Conservation (phyloP, 176 grass and related monocot genomes). For the Oryza meridionalis region DNA sequence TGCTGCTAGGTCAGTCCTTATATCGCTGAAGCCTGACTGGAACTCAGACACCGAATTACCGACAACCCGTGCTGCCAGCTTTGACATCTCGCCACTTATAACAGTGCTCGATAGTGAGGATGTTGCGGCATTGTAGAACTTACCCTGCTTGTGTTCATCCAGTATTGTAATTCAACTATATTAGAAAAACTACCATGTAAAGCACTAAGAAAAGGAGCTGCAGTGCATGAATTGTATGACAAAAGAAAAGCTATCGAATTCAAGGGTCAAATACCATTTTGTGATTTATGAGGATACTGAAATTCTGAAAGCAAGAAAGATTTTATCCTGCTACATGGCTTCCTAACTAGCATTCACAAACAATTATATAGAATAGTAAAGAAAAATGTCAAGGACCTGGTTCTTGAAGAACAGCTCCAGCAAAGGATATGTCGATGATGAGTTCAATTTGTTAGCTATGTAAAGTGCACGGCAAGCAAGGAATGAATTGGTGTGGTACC, state of each 20-base stretch:
- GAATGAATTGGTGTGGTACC: constrained; percentile 86
- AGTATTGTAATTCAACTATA: background rate
- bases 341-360: background rate
- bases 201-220: background rate
- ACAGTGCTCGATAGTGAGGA: constrained; percentile 47
- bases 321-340: background rate
- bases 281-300: background rate
- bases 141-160: constrained; percentile 56
- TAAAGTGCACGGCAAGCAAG: constrained; percentile 83
- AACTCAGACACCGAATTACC: constrained; percentile 68
- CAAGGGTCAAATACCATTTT: background rate
- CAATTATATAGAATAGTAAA: background rate
- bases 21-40: constrained; percentile 71
- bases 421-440: constrained; percentile 82
- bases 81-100: constrained; percentile 58
- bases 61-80: constrained; percentile 48
- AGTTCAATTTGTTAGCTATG: constrained; percentile 89
- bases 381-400: constrained; percentile 51
- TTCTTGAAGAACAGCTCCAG: constrained; percentile 89
- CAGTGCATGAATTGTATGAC: background rate
- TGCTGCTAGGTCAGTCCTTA: constrained; percentile 57
- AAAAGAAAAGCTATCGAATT: background rate
- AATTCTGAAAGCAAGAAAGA: background rate
- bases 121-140: constrained; percentile 70
- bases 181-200: background rate